A percentile compares a stretch with the other conserved stretches of the same genome.
phyloP scores from a whole-genome alignment of 2,329 filamentous ascomycete species.

The Clonostachys byssicola region DNA sequence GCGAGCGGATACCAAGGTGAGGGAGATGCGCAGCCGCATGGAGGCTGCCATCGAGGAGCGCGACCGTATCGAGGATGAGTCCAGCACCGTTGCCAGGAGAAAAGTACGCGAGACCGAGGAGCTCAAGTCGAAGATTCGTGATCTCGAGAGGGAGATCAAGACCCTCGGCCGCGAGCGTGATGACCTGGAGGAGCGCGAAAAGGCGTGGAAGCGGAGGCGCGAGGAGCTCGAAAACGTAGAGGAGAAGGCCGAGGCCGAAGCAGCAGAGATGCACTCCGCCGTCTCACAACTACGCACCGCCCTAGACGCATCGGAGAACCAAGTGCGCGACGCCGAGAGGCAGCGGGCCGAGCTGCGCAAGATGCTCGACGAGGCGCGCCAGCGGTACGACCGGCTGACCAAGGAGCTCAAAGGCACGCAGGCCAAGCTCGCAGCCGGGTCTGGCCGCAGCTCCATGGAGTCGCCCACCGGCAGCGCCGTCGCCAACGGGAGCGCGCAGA shows the following conservation, averaged over 20 bases:
- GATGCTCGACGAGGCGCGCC: slow-evolving; percentile 72
- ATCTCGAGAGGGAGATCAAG: slow-evolving; percentile 75
- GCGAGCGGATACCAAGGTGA: slow-evolving; percentile 73
- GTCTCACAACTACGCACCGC: slow-evolving; percentile 75
- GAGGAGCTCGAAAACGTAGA: slow-evolving; percentile 73
- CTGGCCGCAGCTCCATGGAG: slow-evolving; percentile 35
- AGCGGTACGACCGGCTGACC: slow-evolving; percentile 73
- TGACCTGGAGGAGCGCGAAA: slow-evolving; percentile 69
- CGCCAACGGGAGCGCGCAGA: slow-evolving; percentile 14
- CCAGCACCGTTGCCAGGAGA: slow-evolving; percentile 70
- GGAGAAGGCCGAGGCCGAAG: slow-evolving; percentile 66
- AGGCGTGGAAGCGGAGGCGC: slow-evolving; percentile 68
- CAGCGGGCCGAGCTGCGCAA: slow-evolving; percentile 73
- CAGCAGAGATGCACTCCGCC: slow-evolving; percentile 69
- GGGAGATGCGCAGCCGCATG: slow-evolving; percentile 85
- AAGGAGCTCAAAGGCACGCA: slow-evolving; percentile 58
- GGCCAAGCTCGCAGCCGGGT: slow-evolving; percentile 35
- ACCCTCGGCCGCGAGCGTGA: slow-evolving; percentile 70
- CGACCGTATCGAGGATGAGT: slow-evolving; percentile 88
- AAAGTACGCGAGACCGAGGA: slow-evolving; percentile 84
- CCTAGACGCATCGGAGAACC: slow-evolving; percentile 82
- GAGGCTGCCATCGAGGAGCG: slow-evolving; percentile 91
- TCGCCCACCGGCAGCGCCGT: slow-evolving; percentile 24
- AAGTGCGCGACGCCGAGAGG: slow-evolving; percentile 78
- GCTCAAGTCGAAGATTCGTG: slow-evolving; percentile 70